Evolutionary conservation across 768 basidiomycete genomes (phyloP).

Genomic region (Mycena chlorophos): DNA sequence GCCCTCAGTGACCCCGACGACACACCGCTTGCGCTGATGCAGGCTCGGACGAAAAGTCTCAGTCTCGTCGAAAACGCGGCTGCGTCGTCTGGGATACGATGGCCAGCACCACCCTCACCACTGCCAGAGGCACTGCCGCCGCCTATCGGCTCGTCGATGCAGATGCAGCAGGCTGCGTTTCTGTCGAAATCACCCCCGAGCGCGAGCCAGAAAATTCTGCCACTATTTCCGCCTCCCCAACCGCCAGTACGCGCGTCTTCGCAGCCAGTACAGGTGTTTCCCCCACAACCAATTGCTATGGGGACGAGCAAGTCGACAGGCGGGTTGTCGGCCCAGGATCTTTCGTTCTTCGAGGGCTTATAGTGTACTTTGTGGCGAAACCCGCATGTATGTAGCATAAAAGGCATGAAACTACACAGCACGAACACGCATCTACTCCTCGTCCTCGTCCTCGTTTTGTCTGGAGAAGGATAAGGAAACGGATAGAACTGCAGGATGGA

Average conservation of each 20-base stretch:
- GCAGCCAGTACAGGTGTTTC: slow-evolving; percentile 12
- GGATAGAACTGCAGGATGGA: neutral
- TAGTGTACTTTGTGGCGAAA: slow-evolving; percentile 27
- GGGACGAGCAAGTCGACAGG: slow-evolving; percentile 33
- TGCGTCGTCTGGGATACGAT: slow-evolving; percentile 42
- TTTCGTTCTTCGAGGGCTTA: slow-evolving; percentile 84
- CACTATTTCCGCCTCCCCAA: slow-evolving; percentile 8
- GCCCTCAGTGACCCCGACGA: slow-evolving; percentile 14
- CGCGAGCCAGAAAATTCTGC: neutral
- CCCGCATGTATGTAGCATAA: too few species aligned
- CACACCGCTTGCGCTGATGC: slow-evolving; percentile 18
- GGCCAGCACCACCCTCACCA: slow-evolving; percentile 52
- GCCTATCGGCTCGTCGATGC: slow-evolving; percentile 34
- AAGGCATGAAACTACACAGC: too few species aligned
- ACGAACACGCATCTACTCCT: slow-evolving; percentile 44
- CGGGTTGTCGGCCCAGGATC: slow-evolving; percentile 77
- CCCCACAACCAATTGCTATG: slow-evolving; percentile 9
- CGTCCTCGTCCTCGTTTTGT: slow-evolving; percentile 53
- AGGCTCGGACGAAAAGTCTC: slow-evolving; percentile 38
- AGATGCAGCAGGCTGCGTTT: slow-evolving; percentile 28
- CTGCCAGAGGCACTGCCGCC: slow-evolving; percentile 41
- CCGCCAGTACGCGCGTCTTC: slow-evolving; percentile 9
- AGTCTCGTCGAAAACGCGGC: slow-evolving; percentile 60
- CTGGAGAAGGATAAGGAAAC: slow-evolving; percentile 27
- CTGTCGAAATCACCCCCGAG: slow-evolving; percentile 19